Evolutionary conservation across 129 eudicot species (phyloP).

Genomic region (Flaveria brownii): DNA sequence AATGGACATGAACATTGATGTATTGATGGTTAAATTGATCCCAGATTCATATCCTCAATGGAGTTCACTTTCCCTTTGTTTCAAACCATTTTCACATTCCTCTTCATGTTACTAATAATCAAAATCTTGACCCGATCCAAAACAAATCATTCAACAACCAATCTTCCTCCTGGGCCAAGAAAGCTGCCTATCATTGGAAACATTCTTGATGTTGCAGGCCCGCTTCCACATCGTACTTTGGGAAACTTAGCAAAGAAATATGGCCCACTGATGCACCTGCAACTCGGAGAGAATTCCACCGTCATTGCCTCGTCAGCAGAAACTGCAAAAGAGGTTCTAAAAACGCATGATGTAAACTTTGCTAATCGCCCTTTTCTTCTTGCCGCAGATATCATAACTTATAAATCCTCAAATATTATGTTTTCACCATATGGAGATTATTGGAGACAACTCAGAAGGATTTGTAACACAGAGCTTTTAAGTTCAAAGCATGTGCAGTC

Average conservation of each 20-base stretch:
- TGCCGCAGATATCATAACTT: slow-evolving; percentile 36
- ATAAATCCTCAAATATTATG: slow-evolving; percentile 41
- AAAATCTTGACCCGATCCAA: slow-evolving; percentile 24
- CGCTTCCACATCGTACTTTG: slow-evolving; percentile 41
- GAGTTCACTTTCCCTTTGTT: slow-evolving; percentile 19
- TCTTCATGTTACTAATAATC: slow-evolving; percentile 24
- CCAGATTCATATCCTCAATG: slow-evolving; percentile 28
- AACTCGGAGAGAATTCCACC: slow-evolving; percentile 44
- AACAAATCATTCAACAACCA: neutral
- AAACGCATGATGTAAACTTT: slow-evolving; percentile 42
- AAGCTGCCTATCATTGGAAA: slow-evolving; percentile 40
- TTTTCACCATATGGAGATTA: slow-evolving; percentile 40
- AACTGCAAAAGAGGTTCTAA: slow-evolving; percentile 44
- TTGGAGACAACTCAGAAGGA: slow-evolving; percentile 45
- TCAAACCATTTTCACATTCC: slow-evolving; percentile 28
- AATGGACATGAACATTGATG: neutral
- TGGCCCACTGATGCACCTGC: slow-evolving; percentile 43
- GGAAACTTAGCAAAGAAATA: slow-evolving; percentile 33
- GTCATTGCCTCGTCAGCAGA: slow-evolving; percentile 37
- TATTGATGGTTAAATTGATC: neutral
- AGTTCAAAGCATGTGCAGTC: slow-evolving; percentile 40
- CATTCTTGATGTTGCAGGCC: slow-evolving; percentile 34
- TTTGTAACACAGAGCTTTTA: slow-evolving; percentile 43
- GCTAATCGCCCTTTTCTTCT: slow-evolving; percentile 40
- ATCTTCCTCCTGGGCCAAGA: slow-evolving; percentile 44